Evolutionary conservation across 2,329 filamentous ascomycete genomes (phyloP).

Genomic region (Fusarium domesticum): DNA sequence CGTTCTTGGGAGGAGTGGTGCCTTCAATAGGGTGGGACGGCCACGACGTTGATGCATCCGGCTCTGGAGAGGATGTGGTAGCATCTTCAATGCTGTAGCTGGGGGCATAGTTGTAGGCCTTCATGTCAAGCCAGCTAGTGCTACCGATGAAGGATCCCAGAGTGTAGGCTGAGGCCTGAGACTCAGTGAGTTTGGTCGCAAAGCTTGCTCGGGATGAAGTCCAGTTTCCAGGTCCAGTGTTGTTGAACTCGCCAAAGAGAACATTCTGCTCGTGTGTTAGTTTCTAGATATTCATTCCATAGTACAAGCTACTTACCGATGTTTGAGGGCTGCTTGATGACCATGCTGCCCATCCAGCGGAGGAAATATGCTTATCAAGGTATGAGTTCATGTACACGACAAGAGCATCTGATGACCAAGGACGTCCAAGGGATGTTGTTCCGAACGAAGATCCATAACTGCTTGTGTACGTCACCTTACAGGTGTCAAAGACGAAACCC

Average conservation of each 20-base stretch:
- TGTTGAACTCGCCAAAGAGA: constrained; percentile 56
- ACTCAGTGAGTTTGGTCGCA: constrained; percentile 20
- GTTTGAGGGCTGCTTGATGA: constrained; percentile 51
- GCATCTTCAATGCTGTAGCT: constrained; percentile 17
- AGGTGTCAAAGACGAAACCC: constrained; percentile 35
- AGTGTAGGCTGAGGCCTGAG: constrained; percentile 18
- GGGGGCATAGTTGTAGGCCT: constrained; percentile 21
- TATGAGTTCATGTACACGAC: constrained; percentile 48
- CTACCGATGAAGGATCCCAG: constrained; percentile 19
- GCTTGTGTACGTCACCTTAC: constrained; percentile 27
- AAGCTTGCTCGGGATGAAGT: constrained; percentile 19
- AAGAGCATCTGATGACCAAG: constrained; percentile 45
- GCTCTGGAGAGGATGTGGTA: constrained; percentile 27
- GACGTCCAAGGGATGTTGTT: constrained; percentile 45
- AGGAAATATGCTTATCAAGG: constrained; percentile 38
- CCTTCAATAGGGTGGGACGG: constrained; percentile 38
- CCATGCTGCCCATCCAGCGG: constrained; percentile 44
- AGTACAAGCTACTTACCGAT: constrained; percentile 41
- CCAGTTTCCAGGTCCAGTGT: constrained; percentile 44
- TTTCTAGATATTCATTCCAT: too few species aligned
- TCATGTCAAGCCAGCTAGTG: constrained; percentile 26
- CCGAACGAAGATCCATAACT: constrained; percentile 31
- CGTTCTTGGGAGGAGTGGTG: constrained; percentile 38
- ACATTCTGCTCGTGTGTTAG: constrained; percentile 32
- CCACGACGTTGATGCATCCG: constrained; percentile 7